Evolutionary conservation across 495 filamentous ascomycete species (phyloP), one percentile per base, ranked within the genome.

Genomic region (Hypoxylon fragiforme): DNA sequence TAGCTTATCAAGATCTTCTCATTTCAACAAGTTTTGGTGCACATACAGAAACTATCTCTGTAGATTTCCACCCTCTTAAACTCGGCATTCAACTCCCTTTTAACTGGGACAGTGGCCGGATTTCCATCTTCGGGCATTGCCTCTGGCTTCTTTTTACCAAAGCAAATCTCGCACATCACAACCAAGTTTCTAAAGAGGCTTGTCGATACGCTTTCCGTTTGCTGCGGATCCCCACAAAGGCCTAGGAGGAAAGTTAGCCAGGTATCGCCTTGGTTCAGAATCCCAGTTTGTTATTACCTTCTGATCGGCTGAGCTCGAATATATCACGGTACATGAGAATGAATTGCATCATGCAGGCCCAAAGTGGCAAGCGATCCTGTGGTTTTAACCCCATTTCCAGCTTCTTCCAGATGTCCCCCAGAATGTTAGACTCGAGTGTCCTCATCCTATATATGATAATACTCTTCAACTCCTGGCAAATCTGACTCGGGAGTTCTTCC

Each of bases 161-260:
- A 68, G 11, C 62, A 50, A 15, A 59, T 54, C 44, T 68, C 60
- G 48, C 62, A 67, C 60, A 69, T 69, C 4, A 69, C 66, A 18
- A 63, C 50, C n/a, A 66, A 48, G 20, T 60, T 65, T 32, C 55
- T 64, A 41, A 69, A 61, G 16, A 57, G 44, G 20, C 52, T 56
- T 32, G 38, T 62, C 14, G 58, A 48, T 11, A 56, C 38, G 14
- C 0, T 18, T 35, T 52, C 22, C 42, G 56, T 48, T 38, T 51
- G 58, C 9, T 19, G 19, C 11, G 12, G 32, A 22, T 55, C 46
- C 42, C 56, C 37, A 15, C 28, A 43, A 30, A 53, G 13, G 48
- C 50, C 50, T 60, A 43, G 11, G 20, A 19, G 34, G 15, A 53
- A 44, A 24, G 54, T 67, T 28, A 67, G 57, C 42, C 15, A 15